phyloP scores from a whole-genome alignment of 352 stramenopile genomes.

The Pythium aristosporum region DNA sequence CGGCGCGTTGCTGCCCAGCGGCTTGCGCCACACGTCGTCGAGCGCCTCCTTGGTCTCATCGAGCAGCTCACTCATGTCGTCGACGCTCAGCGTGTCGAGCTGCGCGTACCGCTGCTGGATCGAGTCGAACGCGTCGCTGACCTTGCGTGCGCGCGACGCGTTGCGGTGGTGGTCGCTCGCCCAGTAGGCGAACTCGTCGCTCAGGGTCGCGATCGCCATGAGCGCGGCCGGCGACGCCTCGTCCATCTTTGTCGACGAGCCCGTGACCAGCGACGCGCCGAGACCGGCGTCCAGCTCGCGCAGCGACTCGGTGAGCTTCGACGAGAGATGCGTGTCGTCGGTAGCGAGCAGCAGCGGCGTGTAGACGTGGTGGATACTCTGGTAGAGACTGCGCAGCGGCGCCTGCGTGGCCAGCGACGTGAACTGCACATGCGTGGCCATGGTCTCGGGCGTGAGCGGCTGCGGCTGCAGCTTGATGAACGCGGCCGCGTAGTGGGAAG shows the following conservation, averaged over 20 bases:
- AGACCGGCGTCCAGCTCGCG: slow-evolving; percentile 73
- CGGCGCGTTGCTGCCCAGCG: slow-evolving; percentile 43
- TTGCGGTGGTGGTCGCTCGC: slow-evolving; percentile 55
- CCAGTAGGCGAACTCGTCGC: slow-evolving; percentile 90
- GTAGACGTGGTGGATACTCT: slow-evolving; percentile 81
- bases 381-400: slow-evolving; percentile 78
- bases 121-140: slow-evolving; percentile 76
- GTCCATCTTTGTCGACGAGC: slow-evolving; percentile 3
- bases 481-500: slow-evolving; percentile 33
- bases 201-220: slow-evolving; percentile 78
- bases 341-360: slow-evolving; percentile 68
- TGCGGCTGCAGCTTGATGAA: slow-evolving; percentile 61
- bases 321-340: slow-evolving; percentile 53
- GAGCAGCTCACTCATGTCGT: slow-evolving; percentile 85
- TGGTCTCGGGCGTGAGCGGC: slow-evolving; percentile 64
- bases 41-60: slow-evolving; percentile 84
- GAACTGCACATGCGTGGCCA: slow-evolving; percentile 72
- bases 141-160: slow-evolving; percentile 69
- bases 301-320: slow-evolving; percentile 81
- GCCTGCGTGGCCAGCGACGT: slow-evolving; percentile 58
- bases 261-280: slow-evolving; percentile 35
- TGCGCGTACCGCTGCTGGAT: slow-evolving; percentile 76
- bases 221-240: slow-evolving; percentile 42
- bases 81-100: slow-evolving; percentile 56
- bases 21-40: slow-evolving; percentile 88